Base-by-base conservation (phyloP, 768 basidiomycete species). In the Symmetrospora coprosmae region DNA sequence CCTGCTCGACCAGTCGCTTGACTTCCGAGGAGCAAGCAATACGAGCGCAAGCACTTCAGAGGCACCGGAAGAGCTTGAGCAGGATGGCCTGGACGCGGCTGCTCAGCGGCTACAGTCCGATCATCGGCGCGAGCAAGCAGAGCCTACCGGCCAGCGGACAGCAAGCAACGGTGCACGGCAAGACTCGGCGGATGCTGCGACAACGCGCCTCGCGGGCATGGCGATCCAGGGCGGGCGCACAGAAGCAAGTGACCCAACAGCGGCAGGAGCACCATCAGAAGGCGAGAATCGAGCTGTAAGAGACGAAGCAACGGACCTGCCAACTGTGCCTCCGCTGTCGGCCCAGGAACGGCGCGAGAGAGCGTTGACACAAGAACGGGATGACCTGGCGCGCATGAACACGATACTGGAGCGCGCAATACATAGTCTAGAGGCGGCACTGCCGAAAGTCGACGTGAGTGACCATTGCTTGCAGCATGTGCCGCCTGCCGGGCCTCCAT, bases 301-400 rank as follows among this genome's bases (percentile, higher is more conserved):
- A 7, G 27, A 50, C 4, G 33, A 35, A 27, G 49, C 33, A 23
- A 21, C 33, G n/a, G 9, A 4, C 4, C 21, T 50, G 38, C 49
- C 49, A 4, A 50, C 33, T 50, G 27, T 31, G 4, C 49, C 49
- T 4, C 49, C 49, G 7, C 33, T 50, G 8, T 50, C 49, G 23
- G 30, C 49, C 38, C 31, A 50, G 23, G 49, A 50, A 35, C 23
- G 49, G 38, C 33, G 49, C 23, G 31, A 50, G 38, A 30, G 38
- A 30, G 21, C 21, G 19, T 27, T 58, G 13, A 47, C 17, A 21
- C 55, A 43, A 21, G 55, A 58, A 34, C 28, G 55, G 46, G 55
- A 58, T 58, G 55, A 46, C 30, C 43, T 58, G 17, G 55, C 55
- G 30, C 40, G 43, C n/a, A 58, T 62, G 61, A 62, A 62, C 46